Evolutionary conservation across 2,329 filamentous ascomycete genomes (phyloP), one percentile per base, ranked within the genome.

Genomic region (Arachnopeziza araneosa): DNA sequence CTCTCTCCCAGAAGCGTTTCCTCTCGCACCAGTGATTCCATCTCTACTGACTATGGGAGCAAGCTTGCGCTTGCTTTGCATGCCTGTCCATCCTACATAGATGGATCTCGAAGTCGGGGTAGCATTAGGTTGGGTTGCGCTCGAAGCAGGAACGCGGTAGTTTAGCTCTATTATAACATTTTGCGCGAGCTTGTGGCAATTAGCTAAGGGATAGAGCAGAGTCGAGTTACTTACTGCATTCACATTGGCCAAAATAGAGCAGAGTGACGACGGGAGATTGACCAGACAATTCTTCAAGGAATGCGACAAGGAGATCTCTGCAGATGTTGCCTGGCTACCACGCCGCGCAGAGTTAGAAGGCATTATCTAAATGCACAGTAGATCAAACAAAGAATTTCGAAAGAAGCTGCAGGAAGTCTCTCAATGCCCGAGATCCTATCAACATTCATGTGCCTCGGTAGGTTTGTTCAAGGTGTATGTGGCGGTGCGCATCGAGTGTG

Each of bases 51-150:
- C 85, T 26, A 93, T 81, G 0, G 90, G 84, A 14, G 87, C 84
- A 67, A 89, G 78, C 73, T 86, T 89, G 71, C 90, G 86, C 80
- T 93, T 96, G 79, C 93, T 97, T 66, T 92, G 89, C 91, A 99
- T 96, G 68, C 95, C 95, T 12, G 95, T 97, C 95, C 95, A 99
- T 73, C 95, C 95, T 61, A 96, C 81, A 73, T 89, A 99, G 68
- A 96, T 81, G 54, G 90, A 96, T 70, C 82, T 84, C 67, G 85
- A 83, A 57, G 78, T 75, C 7, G 78, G 72, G 56, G 79, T 73
- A 49, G 78, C 70, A 68, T 79, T 78, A 24, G 77, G 70, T 65
- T 79, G 77, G 54, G 74, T 71, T 56, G 78, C 69, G 58, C 76
- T 72, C 23, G 81, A 77, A 50, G 80, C 73, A 50, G 83, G 76